Base-by-base conservation (phyloP, 1,139 yeast genomes). In the Yamadazyma epiphylla region DNA sequence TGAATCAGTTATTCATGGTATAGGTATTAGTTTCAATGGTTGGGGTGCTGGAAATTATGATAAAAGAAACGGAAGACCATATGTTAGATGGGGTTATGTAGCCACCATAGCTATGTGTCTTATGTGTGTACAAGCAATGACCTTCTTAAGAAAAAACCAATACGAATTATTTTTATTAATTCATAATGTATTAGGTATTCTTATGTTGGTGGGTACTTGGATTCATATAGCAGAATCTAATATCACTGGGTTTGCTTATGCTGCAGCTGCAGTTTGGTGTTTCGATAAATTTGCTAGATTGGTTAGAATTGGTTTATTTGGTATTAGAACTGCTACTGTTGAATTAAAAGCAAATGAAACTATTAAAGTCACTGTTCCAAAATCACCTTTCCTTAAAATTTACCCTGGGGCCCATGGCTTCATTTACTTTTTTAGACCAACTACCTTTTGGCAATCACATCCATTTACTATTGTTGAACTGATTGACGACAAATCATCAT, bases 141-240 rank as follows among this genome's bases (percentile, higher is more conserved):
- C 70, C 33, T 42, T 55, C n/a, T 51, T 84, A 42, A 71, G 95
- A 52, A 70, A 67, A 29, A 48, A 51, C 35, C 59, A 60, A 39
- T 86, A 87, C 51, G 95, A 86, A 47, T 25, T 74, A 8, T 87
- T 87, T 53, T 49, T 82, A 13, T 45, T 62, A 15, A 27, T 61
- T 12, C 96, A 86, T 53, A 66, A 83, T 25, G 29, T 74, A 2
- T 49, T 84, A 29, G 89, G 79, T 1, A 61, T 65, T 1, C 39
- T 74, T 15, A 77, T 80, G 45, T 47, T 82, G 20, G 67, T 67
- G 39, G 79, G 79, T 17, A 68, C 77, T 11, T 84, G 78, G 75
- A 54, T 60, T 28, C 95, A 87, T 47, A 60, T 70, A 25, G 55
- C 52, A 15, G 52, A 55, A 6, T 56, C 65, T 22, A 73, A 65